Evolutionary conservation across 2,329 filamentous ascomycete genomes (phyloP), one percentile per base, ranked within the genome.

Genomic region (Pseudomassariella vexata): DNA sequence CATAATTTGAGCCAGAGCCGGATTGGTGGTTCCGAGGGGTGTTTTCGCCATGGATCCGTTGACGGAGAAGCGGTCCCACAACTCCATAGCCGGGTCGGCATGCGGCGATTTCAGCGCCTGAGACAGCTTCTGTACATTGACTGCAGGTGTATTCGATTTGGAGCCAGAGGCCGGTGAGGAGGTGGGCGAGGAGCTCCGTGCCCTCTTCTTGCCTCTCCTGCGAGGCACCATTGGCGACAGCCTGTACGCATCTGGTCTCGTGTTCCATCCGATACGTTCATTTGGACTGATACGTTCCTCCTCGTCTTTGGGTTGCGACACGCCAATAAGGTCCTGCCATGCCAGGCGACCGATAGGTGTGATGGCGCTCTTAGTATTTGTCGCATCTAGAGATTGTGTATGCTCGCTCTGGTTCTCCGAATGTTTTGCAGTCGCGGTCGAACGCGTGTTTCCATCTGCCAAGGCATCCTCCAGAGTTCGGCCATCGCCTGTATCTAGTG

Each of bases 1-100:
- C 62, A 83, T 76, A 17, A 86, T 62, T 34, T 83, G 74, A 29
- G 76, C 73, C 16, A 85, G 63, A 11, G 70, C 62, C 23, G 75
- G 74, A 44, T 76, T 78, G 24, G 63, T 56, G 25, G 68, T 55
- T 14, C 72, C 71, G 2, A 60, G 54, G 6, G 59, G 52, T 26
- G 58, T 56, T 32, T 58, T 44, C 39, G 67, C 56, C 10, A 63
- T 52, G 32, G 59, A 56, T 40, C 68, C 62, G 48, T 66, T 60
- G 33, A 76, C 57, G 22, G 82, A 73, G 50, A 85, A 87, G 32
- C 82, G 77, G 45, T 83, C 84, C 85, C 85, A 90, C 2, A 89
- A 59, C 41, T 89, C 82, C 19, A 81, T 59, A 3, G 82, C 82
- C 22, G 85, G 81, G 47, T 89, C 83, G 19, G 78, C 71, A 41